Percentiles rank a stretch among this genome's conserved stretches.
phyloP scores from a whole-genome alignment of 345 rosid genomes.

The Pugionium dolabratum region DNA sequence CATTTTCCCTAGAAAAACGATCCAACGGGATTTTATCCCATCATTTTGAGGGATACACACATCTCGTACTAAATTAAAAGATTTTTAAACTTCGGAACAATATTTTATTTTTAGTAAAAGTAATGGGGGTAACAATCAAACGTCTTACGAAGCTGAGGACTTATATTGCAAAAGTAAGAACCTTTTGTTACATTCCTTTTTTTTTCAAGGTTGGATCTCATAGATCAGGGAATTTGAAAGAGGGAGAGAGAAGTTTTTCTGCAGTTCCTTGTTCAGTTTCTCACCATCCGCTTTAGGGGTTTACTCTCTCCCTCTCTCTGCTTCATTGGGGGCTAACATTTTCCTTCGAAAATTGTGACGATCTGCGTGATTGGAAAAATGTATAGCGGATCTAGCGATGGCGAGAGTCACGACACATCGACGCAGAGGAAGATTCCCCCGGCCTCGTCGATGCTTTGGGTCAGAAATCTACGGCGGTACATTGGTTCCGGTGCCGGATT shows the following conservation, averaged over 20 bases:
- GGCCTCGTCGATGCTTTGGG: conserved; percentile 95
- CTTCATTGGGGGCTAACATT: conserved; percentile 4
- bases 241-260: conserved; percentile 27
- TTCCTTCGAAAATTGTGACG: conserved; percentile 15
- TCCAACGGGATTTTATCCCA: conserved; percentile 11
- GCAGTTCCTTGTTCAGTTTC: conserved; percentile 15
- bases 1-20: conserved; percentile 28
- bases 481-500: conserved; percentile 97
- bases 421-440: conserved; percentile 92
- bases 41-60: neutral
- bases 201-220: conserved; percentile 38
- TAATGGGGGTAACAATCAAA: conserved; percentile 8
- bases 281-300: conserved; percentile 10
- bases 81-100: neutral
- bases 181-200: conserved; percentile 9
- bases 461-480: conserved; percentile 81
- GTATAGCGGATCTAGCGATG: conserved; percentile 97
- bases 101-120: neutral
- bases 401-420: conserved; percentile 82
- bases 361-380: conserved; percentile 40
- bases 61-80: conserved; percentile 1
- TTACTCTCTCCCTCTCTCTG: conserved; percentile 24
- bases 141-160: neutral
- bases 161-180: conserved; percentile 14
- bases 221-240: conserved; percentile 25